Evolutionary conservation across 2,329 filamentous ascomycete genomes (phyloP).

Genomic region (Paecilomyces fulvus): DNA sequence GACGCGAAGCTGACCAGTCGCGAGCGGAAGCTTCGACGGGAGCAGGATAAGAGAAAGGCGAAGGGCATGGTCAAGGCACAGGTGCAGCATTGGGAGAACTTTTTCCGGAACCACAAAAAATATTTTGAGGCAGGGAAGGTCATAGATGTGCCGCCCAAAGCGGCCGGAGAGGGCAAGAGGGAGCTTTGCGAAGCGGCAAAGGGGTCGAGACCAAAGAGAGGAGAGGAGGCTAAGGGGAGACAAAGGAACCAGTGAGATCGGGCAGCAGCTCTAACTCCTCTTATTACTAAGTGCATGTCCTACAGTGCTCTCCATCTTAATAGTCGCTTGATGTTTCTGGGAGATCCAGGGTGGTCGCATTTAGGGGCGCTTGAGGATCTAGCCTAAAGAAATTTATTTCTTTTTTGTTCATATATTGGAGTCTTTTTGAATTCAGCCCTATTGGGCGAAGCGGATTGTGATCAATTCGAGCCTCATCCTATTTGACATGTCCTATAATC

Average conservation of each 20-base stretch:
- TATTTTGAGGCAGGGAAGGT: slow-evolving; percentile 76
- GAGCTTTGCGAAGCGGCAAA: slow-evolving; percentile 63
- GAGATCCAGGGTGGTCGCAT: background rate
- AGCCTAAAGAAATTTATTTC: background rate
- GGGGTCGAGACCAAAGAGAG: slow-evolving; percentile 53
- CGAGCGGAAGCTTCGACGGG: slow-evolving; percentile 46
- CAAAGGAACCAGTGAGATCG: slow-evolving; percentile 5
- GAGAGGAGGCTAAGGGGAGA: slow-evolving; percentile 17
- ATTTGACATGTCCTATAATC: slow-evolving; percentile 22
- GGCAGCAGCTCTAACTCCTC: slow-evolving; percentile 1
- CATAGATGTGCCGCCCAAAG: slow-evolving; percentile 25
- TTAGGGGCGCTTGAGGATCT: background rate
- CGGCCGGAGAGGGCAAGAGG: slow-evolving; percentile 42
- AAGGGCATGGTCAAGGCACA: slow-evolving; percentile 55
- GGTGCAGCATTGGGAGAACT: slow-evolving; percentile 71
- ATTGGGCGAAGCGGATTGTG: background rate
- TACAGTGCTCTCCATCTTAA: background rate
- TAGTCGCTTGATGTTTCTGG: background rate
- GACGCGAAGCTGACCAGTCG: slow-evolving; percentile 23
- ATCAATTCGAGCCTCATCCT: slow-evolving; percentile 15
- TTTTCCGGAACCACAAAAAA: slow-evolving; percentile 72
- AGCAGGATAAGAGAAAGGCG: slow-evolving; percentile 58
- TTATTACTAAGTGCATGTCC: background rate
- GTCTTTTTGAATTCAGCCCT: background rate
- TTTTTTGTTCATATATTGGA: background rate